Evolutionary conservation across 495 filamentous ascomycete species (phyloP).

Genomic region (Hypoxylon lienhwacheense): DNA sequence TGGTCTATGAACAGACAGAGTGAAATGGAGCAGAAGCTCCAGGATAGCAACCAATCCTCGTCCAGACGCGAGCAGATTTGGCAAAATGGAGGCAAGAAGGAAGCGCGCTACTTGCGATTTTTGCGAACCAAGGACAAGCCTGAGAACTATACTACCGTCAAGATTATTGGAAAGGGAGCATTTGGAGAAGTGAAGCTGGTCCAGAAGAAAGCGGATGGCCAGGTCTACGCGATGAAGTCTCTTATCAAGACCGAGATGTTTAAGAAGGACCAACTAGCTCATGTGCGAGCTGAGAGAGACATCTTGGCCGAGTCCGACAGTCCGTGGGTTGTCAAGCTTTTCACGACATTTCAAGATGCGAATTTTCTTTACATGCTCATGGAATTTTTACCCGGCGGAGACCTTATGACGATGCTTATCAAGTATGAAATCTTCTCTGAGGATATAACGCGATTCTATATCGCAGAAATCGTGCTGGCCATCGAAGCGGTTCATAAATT

Average conservation of each 20-base stretch:
- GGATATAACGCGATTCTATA: slow-evolving; percentile 98
- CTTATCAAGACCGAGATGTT: slow-evolving; percentile 99
- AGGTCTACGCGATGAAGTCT: slow-evolving; percentile 98
- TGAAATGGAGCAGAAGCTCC: slow-evolving; percentile 82
- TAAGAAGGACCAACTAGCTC: slow-evolving; percentile 98
- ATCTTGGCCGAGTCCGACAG: slow-evolving; percentile 98
- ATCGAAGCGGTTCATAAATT: slow-evolving; percentile 98
- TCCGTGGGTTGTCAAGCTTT: slow-evolving; percentile 97
- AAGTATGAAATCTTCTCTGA: slow-evolving; percentile 99
- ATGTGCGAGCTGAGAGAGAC: slow-evolving; percentile 96
- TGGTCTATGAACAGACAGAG: slow-evolving; percentile 63
- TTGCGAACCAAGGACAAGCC: slow-evolving; percentile 88
- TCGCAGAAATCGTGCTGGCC: slow-evolving; percentile 95
- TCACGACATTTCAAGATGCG: slow-evolving; percentile 93
- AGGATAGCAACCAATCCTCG: slow-evolving; percentile 70
- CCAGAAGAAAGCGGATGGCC: slow-evolving; percentile 91
- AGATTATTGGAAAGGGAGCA: slow-evolving; percentile 97
- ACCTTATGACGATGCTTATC: slow-evolving; percentile 99
- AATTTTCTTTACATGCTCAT: slow-evolving; percentile 98
- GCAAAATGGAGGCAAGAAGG: slow-evolving; percentile 74
- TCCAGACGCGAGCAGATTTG: slow-evolving; percentile 76
- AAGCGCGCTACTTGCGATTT: slow-evolving; percentile 91
- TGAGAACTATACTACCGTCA: slow-evolving; percentile 90
- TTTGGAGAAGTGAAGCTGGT: slow-evolving; percentile 98
- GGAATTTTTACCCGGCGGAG: slow-evolving; percentile 97